These are phyloP conservation scores for Lepiota venenata DNA, from an alignment of 768 basidiomycete species.

Conservation along the genomic window DNA sequence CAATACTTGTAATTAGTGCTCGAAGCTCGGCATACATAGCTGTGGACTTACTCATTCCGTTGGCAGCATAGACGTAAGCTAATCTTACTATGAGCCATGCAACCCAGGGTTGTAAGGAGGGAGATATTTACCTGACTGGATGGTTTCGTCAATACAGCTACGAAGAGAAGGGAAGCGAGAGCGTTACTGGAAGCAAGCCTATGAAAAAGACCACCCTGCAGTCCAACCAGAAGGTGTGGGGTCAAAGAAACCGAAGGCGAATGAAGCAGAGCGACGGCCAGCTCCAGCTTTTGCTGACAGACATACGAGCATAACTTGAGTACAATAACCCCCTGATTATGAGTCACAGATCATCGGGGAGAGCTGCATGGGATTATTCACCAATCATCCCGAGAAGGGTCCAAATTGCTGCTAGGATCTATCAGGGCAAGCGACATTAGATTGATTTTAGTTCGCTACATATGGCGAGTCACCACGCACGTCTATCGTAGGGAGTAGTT, in stretches of 20 bases:
- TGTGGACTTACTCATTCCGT: constrained; percentile 52
- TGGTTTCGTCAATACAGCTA: not conserved
- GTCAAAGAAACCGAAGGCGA: constrained; percentile 57
- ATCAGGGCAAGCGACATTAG: constrained; percentile 1
- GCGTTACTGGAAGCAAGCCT: constrained; percentile 49
- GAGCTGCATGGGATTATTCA: constrained; percentile 16
- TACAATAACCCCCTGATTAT: not conserved
- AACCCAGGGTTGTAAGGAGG: not conserved
- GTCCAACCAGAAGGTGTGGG: constrained; percentile 63
- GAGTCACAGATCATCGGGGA: not conserved
- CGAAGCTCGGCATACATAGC: not conserved
- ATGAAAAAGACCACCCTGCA: constrained; percentile 70
- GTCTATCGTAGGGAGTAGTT: constrained; percentile 45
- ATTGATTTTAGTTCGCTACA: not conserved
- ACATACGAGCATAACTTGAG: constrained; percentile 50
- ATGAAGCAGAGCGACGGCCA: constrained; percentile 51
- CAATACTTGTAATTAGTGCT: not conserved
- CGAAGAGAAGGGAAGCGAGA: too few species aligned
- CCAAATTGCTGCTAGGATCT: constrained; percentile 62
- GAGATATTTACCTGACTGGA: constrained; percentile 29
- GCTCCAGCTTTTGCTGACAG: constrained; percentile 54
- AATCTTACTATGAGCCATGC: not conserved
- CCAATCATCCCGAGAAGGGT: constrained; percentile 55
- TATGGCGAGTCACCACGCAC: constrained; percentile 25
- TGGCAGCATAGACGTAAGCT: constrained; percentile 55